phyloP scores from a whole-genome alignment of 371 early-diverging fungal species.

The Capniomyces stellatus region DNA sequence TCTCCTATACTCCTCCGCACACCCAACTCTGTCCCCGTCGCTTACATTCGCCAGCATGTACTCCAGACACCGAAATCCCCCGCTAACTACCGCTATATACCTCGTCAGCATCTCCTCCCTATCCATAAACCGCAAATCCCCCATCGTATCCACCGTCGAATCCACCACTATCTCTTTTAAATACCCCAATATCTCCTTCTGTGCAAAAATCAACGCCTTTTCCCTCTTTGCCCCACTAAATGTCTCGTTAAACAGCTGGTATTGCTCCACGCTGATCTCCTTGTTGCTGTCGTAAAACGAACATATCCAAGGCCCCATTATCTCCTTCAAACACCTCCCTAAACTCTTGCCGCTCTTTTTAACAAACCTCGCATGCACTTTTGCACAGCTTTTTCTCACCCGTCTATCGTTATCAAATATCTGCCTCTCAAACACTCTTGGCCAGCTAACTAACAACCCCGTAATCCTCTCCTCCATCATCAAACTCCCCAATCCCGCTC shows the following conservation, averaged over 20 bases:
- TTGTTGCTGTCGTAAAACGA: constrained; percentile 18
- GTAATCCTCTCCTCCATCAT: constrained; percentile 8
- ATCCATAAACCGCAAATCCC: constrained; percentile 17
- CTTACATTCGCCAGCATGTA: neutral
- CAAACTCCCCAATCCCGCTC: constrained; percentile 1
- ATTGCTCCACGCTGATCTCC: constrained; percentile 10
- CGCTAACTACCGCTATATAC: constrained; percentile 16
- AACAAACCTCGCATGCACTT: constrained; percentile 12
- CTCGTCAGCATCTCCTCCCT: constrained; percentile 21
- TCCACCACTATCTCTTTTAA: constrained; percentile 12
- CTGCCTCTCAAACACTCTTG: constrained; percentile 15
- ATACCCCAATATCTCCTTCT: constrained; percentile 17
- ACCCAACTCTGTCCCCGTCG: neutral
- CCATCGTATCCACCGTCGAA: constrained; percentile 18
- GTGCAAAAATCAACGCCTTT: constrained; percentile 20
- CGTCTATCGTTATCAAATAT: constrained; percentile 23
- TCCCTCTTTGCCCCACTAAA: constrained; percentile 14
- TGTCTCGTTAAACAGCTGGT: constrained; percentile 7
- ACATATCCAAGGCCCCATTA: constrained; percentile 21
- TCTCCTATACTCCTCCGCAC: neutral
- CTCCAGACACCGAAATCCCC: constrained; percentile 13
- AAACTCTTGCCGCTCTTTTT: constrained; percentile 15
- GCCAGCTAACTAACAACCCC: constrained; percentile 22
- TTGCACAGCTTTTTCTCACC: constrained; percentile 10
- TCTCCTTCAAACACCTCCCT: constrained; percentile 12